Evolutionary conservation across 768 basidiomycete species (phyloP).

Genomic region (Trametes punicea): DNA sequence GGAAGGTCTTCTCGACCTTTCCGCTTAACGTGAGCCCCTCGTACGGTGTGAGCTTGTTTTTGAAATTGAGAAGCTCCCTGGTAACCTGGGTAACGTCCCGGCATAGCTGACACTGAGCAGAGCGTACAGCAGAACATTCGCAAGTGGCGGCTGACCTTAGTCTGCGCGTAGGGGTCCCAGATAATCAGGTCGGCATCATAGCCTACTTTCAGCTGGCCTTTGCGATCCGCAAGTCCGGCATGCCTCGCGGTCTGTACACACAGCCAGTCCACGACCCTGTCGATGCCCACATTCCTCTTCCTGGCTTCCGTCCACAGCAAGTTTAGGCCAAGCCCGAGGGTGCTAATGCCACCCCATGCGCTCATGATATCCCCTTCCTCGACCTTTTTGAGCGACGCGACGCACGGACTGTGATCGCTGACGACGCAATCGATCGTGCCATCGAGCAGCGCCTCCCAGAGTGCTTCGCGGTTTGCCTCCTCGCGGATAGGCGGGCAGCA

Average conservation of each 20-base stretch:
- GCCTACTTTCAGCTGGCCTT: conserved; percentile 73
- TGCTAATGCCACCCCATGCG: conserved; percentile 95
- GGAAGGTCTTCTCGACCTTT: conserved; percentile 68
- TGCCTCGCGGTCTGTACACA: conserved; percentile 72
- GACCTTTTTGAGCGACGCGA: conserved; percentile 72
- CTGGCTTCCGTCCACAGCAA: conserved; percentile 84
- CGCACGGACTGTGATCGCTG: conserved; percentile 94
- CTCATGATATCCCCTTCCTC: conserved; percentile 79
- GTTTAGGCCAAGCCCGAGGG: conserved; percentile 85
- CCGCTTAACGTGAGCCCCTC: conserved; percentile 71
- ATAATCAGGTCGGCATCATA: conserved; percentile 85
- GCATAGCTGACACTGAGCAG: not conserved
- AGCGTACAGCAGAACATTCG: not conserved
- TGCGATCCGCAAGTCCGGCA: conserved; percentile 63
- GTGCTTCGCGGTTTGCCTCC: conserved; percentile 59
- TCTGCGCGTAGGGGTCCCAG: conserved; percentile 64
- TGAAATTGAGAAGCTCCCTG: conserved; percentile 73
- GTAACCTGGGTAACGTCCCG: conserved; percentile 53
- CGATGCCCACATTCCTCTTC: conserved; percentile 54
- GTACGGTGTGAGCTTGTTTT: conserved; percentile 93
- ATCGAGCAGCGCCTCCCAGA: conserved; percentile 81
- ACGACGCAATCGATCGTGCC: conserved; percentile 91
- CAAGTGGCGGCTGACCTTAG: conserved; percentile 35
- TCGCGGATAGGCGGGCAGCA: conserved; percentile 94
- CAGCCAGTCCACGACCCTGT: conserved; percentile 72